phyloP scores from a whole-genome alignment of 2,329 filamentous ascomycete genomes.

The Neofusicoccum kwambonambiense region DNA sequence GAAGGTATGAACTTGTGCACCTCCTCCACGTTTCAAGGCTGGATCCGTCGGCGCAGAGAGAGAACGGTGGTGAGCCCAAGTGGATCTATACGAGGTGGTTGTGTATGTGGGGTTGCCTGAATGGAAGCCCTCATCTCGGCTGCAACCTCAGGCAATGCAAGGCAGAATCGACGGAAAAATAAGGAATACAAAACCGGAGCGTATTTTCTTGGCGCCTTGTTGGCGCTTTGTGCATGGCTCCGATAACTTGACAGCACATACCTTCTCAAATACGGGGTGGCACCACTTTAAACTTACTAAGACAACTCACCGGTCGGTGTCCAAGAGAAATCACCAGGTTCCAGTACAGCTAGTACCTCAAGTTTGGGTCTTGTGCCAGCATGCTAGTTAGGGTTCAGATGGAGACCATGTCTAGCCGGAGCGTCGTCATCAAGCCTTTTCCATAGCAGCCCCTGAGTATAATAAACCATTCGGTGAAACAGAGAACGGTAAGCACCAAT shows the following conservation, averaged over 20 bases:
- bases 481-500: too few species aligned
- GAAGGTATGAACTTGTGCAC: not conserved
- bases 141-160: not conserved
- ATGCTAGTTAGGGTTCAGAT: too few species aligned
- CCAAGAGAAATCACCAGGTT: too few species aligned
- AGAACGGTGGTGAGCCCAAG: not conserved
- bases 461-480: too few species aligned
- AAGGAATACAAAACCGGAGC: not conserved
- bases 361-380: too few species aligned
- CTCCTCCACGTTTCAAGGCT: not conserved
- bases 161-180: not conserved
- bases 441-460: too few species aligned
- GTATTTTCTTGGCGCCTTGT: too few species aligned
- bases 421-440: too few species aligned
- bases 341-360: too few species aligned
- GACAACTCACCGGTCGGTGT: too few species aligned
- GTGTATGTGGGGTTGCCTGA: not conserved
- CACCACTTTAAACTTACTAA: too few species aligned
- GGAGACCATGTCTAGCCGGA: too few species aligned
- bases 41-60: not conserved
- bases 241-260: not conserved
- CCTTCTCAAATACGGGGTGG: not conserved
- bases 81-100: not conserved
- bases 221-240: not conserved
- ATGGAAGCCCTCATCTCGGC: not conserved